Evolutionary conservation across 345 rosid species (phyloP), one percentile per base, ranked within the genome.

Genomic region (Microthlaspi erraticum): DNA sequence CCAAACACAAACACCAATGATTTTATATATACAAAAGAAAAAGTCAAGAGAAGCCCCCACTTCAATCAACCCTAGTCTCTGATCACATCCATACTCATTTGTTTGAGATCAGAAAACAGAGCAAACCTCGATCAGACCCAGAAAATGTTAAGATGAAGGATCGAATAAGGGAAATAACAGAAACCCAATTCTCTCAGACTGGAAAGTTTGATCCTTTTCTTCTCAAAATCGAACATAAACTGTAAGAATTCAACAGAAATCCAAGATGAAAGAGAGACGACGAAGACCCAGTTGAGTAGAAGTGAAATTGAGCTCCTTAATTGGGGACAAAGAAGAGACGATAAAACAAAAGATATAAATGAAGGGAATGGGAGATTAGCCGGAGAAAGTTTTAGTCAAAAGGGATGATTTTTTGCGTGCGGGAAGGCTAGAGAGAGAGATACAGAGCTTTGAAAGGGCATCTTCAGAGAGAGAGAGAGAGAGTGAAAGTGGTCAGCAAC

Each of bases 401-500:
- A 80, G 77, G 68, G 11, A 10, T 13, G 64, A 38, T 12, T 64
- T 23, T 71, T 60, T 62, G 78, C 64, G 78, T 67, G 79, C 64
- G 64, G 10, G 64, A 71, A 71, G 55, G 38, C 58, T 58, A 18
- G 13, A 41, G 79, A 71, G 75, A 60, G 76, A 72, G 64, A 68
- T 34, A 44, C 49, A 63, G 31, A 57, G 72, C 60, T 17, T 37
- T 70, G 48, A 76, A 55, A 69, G 66, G 79, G 79, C 70, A 72
- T 51, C 60, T 59, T 72, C 14, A 43, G 68, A 49, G 75, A 41
- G 64, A 74, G 72, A 74, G 72, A 55, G 64, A 46, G 85, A 81
- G 81, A 83, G n/a, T 46, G 84, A 83, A 80, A 81, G 87, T 70
- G 83, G 73, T 78, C 82, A 64, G 77, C 72, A 63, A 54, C 46